Evolutionary conservation across 306 rosid genomes (phyloP), one percentile per base, ranked within the genome.

Genomic region (Rubus idaeus): DNA sequence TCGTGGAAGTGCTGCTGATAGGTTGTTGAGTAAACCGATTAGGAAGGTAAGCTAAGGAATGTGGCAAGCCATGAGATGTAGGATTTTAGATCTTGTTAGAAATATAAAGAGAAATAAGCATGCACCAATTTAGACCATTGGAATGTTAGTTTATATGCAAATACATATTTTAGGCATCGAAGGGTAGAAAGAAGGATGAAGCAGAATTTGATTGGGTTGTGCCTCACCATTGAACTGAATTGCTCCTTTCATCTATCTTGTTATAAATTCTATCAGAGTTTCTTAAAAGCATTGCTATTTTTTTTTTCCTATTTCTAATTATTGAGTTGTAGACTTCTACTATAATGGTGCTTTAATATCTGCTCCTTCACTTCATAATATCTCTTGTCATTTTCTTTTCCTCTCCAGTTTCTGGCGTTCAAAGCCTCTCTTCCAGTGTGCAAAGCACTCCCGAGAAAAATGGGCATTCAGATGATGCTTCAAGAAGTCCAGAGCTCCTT

Each of bases 401-500:
- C 70, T 52, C 62, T 78, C 62, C 86, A 89, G 96, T 78, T 84
- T 87, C 90, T 66, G 93, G 96, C 68, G 86, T 86, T 82, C 95
- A 88, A 80, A 90, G 98, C 88, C 89, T 87, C 70, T 89, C 91
- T 71, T 90, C 91, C 71, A 88, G 96, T 44, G 96, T 83, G 75
- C 97, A 90, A 80, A 90, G 97, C 86, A 90, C 94, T 82, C 91
- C 93, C 6, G 96, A 88, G 86, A 90, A 90, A 80, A 89, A 83
- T 86, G 96, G 85, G 63, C 88, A 90, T 75, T 90, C 91, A 40
- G 91, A 91, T 77, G 97, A 87, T 71, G 99, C 87, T 71, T 89
- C 96, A 70, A 87, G 84, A 80, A 89, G 87, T 86, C 85, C 92
- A 70, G 91, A 92, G 77, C 88, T 90, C 74, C 88, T 89, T 74